These are phyloP conservation scores for Coemansia sp. DNA, from an alignment of 192 early-diverging fungal species.

Conservation along the genomic window DNA sequence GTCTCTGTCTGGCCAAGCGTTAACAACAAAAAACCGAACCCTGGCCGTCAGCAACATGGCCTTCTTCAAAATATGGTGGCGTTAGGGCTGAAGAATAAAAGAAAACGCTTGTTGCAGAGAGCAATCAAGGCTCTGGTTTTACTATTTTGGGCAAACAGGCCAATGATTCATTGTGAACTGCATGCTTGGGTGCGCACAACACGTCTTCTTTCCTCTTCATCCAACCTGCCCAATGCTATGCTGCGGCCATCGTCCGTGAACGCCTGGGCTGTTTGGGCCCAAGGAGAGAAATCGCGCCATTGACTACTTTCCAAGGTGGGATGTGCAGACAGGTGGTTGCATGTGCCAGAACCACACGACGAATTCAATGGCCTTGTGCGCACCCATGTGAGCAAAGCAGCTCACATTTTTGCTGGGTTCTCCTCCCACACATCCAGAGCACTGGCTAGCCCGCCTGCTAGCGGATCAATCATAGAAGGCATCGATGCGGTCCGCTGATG, in stretches of 20 bases:
- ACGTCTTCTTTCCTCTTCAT: too few relatives aligned
- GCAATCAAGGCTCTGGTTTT: too few relatives aligned
- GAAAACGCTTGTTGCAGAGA: too few relatives aligned
- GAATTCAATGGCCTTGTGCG: background rate
- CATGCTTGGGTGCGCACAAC: too few relatives aligned
- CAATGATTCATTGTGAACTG: too few relatives aligned
- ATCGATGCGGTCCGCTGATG: background rate
- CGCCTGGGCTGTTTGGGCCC: background rate
- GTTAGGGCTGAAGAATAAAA: too few relatives aligned
- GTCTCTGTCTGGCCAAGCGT: background rate
- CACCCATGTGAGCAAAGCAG: background rate
- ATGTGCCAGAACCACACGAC: background rate
- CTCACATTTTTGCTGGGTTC: background rate
- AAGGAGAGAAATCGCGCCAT: background rate
- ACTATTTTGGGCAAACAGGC: too few relatives aligned
- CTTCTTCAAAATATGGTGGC: background rate
- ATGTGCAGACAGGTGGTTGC: background rate
- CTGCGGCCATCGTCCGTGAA: too few relatives aligned
- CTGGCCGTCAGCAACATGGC: background rate
- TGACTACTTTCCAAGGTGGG: background rate
- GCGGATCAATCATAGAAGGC: background rate
- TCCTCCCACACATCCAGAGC: background rate
- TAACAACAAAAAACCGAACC: background rate
- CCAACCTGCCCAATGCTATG: too few relatives aligned
- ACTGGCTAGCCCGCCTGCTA: background rate